phyloP scores from a whole-genome alignment of 2,329 filamentous ascomycete species.

The Colletotrichum sp. region DNA sequence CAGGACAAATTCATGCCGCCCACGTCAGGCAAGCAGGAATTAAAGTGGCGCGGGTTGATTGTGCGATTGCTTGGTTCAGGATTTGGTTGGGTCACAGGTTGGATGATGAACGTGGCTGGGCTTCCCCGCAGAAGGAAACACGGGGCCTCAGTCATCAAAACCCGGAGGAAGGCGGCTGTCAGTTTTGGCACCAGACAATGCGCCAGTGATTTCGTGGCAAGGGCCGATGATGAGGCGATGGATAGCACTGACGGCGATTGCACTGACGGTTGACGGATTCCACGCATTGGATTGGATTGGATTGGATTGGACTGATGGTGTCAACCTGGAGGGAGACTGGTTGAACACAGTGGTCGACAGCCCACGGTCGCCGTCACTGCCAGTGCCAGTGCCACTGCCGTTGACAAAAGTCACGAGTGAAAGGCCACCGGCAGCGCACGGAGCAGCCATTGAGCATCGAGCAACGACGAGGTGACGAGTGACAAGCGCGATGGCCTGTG shows the following conservation, averaged over 20 bases:
- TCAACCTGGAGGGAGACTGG: neutral
- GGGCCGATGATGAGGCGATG: neutral
- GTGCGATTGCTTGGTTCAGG: neutral
- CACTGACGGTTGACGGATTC: neutral
- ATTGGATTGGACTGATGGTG: neutral
- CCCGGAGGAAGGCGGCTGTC: neutral
- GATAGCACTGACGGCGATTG: neutral
- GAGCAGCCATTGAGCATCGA: constrained; percentile 9
- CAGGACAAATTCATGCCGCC: neutral
- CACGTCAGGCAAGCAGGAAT: constrained; percentile 5
- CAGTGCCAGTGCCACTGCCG: neutral
- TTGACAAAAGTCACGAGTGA: neutral
- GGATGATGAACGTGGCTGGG: constrained; percentile 13
- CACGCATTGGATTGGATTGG: neutral
- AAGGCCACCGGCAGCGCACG: neutral
- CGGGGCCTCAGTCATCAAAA: constrained; percentile 8
- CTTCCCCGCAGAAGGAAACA: constrained; percentile 18
- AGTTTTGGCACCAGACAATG: neutral
- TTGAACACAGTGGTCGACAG: neutral
- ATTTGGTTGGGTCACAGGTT: neutral
- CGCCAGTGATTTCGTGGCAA: neutral
- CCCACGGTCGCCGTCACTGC: neutral
- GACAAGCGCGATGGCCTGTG: constrained; percentile 5
- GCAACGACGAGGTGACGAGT: constrained; percentile 17
- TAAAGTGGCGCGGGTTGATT: constrained; percentile 11